phyloP scores from a whole-genome alignment of 768 basidiomycete species.

The Phylloporus arenicola region DNA sequence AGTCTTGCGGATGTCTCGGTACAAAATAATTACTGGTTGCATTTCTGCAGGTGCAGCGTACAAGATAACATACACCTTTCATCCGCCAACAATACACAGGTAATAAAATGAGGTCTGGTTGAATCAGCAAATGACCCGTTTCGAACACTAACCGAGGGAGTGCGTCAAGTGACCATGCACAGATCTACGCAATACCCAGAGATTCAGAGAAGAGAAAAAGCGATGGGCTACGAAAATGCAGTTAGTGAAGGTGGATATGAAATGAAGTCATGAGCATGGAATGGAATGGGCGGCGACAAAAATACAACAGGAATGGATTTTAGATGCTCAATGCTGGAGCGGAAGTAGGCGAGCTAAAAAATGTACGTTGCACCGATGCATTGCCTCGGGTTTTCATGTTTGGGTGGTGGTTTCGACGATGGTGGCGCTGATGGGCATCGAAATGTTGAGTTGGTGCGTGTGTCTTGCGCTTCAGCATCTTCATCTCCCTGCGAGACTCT shows the following conservation, averaged over 20 bases:
- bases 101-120: slow-evolving; percentile 2
- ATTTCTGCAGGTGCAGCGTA: neutral
- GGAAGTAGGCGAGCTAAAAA: slow-evolving; percentile 32
- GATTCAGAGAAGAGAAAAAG: slow-evolving; percentile 11
- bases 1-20: too few relatives aligned
- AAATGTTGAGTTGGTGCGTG: slow-evolving; percentile 37
- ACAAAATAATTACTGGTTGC: neutral
- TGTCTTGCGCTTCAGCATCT: slow-evolving; percentile 58
- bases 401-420: slow-evolving; percentile 55
- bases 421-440: slow-evolving; percentile 45
- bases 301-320: slow-evolving; percentile 19
- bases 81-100: slow-evolving; percentile 16
- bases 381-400: slow-evolving; percentile 58
- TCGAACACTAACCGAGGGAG: slow-evolving; percentile 9
- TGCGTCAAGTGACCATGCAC: slow-evolving; percentile 8
- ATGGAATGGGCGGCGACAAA: slow-evolving; percentile 6
- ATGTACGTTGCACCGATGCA: slow-evolving; percentile 48
- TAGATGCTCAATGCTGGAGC: slow-evolving; percentile 26
- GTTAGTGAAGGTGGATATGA: slow-evolving; percentile 8
- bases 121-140: slow-evolving; percentile 5
- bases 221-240: slow-evolving; percentile 7
- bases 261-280: slow-evolving; percentile 2
- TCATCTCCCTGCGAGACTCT: slow-evolving; percentile 63
- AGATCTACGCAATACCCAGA: slow-evolving; percentile 24
- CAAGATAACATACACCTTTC: slow-evolving; percentile 8